phyloP scores from a whole-genome alignment of 345 rosid genomes.

The Lagerstroemia speciosa region DNA sequence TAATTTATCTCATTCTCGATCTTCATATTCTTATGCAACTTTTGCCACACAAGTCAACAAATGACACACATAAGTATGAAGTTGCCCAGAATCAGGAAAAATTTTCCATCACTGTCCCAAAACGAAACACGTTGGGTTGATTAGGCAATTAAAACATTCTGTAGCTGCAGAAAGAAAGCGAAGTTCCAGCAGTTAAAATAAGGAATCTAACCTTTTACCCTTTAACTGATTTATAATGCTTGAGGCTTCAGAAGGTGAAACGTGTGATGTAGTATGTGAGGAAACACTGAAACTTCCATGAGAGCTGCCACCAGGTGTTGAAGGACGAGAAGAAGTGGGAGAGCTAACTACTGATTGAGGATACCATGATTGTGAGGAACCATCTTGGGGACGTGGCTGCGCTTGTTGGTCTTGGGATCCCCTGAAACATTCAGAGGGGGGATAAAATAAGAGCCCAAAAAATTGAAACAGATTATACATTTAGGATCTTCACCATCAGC shows the following conservation, averaged over 20 bases:
- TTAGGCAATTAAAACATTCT: no score
- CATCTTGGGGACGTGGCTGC: constrained; percentile 52
- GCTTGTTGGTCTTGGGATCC: constrained; percentile 58
- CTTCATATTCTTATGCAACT: no score
- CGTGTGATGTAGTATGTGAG: constrained; percentile 40
- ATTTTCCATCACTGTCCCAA: not conserved
- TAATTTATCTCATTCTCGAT: no score
- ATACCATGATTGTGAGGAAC: constrained; percentile 59
- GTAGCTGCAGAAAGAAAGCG: no score
- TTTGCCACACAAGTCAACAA: no score
- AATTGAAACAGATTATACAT: no score
- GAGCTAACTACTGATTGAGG: constrained; percentile 54
- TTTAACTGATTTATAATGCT: constrained; percentile 51
- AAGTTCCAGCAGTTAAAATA: not conserved
- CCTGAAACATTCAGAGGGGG: constrained; percentile 23
- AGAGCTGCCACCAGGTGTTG: constrained; percentile 34
- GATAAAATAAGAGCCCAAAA: no score
- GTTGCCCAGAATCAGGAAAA: not conserved
- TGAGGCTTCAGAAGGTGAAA: constrained; percentile 70
- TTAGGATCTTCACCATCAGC: no score
- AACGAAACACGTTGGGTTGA: not conserved
- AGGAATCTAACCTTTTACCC: constrained; percentile 53
- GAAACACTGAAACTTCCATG: constrained; percentile 23
- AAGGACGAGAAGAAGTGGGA: constrained; percentile 52
- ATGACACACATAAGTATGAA: no score